Conservation (phyloP, 169 alveolate genomes). For the Plasmodium reichenowi region DNA sequence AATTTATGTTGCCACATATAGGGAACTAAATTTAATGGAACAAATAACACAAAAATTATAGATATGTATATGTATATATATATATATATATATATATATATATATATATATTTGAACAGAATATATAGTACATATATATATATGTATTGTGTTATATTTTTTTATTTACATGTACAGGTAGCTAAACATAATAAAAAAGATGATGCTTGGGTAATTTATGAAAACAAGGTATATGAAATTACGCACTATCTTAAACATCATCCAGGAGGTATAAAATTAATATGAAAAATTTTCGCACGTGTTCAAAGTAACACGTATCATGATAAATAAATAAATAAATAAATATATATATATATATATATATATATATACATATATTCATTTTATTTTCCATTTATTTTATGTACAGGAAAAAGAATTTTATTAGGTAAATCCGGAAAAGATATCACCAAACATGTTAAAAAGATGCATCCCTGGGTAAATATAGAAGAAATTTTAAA, state of each 20-base stretch:
- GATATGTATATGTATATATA: slow-evolving; percentile 11
- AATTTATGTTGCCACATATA: too few relatives aligned
- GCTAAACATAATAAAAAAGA: slow-evolving; percentile 77
- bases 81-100: background rate
- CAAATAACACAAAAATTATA: background rate
- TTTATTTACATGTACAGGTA: slow-evolving; percentile 48
- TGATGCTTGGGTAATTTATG: slow-evolving; percentile 86
- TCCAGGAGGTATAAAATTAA: slow-evolving; percentile 85
- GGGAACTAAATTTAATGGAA: too few relatives aligned
- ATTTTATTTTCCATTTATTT: background rate
- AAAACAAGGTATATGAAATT: slow-evolving; percentile 86
- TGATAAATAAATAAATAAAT: background rate
- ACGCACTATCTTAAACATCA: slow-evolving; percentile 82
- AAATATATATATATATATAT: background rate
- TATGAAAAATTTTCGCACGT: background rate
- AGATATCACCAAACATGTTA: slow-evolving; percentile 76
- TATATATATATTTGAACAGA: background rate
- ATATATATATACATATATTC: background rate
- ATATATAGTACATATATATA: too few relatives aligned
- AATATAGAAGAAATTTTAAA: slow-evolving; percentile 77
- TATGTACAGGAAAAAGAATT: slow-evolving; percentile 75
- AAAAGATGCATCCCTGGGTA: slow-evolving; percentile 79
- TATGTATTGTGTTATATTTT: background rate
- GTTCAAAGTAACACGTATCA: too few relatives aligned
- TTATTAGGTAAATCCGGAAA: slow-evolving; percentile 78